Conservation (phyloP, 208 protist genomes). For the Herpetomonas tarakana region DNA sequence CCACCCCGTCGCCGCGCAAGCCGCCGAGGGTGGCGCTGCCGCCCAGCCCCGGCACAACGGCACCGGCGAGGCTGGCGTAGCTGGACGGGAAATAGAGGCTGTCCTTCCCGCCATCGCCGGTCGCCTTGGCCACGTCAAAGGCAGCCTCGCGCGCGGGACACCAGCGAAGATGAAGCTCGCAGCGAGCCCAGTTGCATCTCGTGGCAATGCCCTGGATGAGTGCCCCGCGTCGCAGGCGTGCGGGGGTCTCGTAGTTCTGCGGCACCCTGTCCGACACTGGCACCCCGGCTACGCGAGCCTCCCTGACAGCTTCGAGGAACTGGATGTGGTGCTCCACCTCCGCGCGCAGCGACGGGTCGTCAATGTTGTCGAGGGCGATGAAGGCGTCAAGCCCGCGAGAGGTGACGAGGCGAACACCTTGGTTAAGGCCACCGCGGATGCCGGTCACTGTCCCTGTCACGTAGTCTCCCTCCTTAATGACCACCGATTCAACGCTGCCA, state of each 20-base stretch:
- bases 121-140: slow-evolving; percentile 2
- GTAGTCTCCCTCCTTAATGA: slow-evolving; percentile 70
- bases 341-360: slow-evolving; percentile 43
- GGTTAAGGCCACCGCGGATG: slow-evolving; percentile 34
- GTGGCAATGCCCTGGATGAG: slow-evolving; percentile 70
- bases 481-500: slow-evolving; percentile 26
- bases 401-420: slow-evolving; percentile 61
- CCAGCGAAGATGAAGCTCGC: slow-evolving; percentile 76
- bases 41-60: background rate
- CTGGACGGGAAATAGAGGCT: background rate
- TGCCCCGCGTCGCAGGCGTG: slow-evolving; percentile 59
- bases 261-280: background rate
- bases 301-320: slow-evolving; percentile 20
- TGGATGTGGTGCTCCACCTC: slow-evolving; percentile 57
- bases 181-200: slow-evolving; percentile 59
- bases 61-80: background rate
- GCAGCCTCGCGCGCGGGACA: slow-evolving; percentile 40
- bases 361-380: slow-evolving; percentile 52
- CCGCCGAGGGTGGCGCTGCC: slow-evolving; percentile 55
- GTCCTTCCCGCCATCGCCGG: slow-evolving; percentile 4
- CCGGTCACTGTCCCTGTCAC: slow-evolving; percentile 52
- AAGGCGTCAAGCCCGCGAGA: slow-evolving; percentile 62
- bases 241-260: slow-evolving; percentile 16
- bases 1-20: slow-evolving; percentile 51
- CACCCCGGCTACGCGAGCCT: slow-evolving; percentile 13